These are phyloP conservation scores for Leccinum cinnamomeum DNA, from an alignment of 1,284 basidiomycete species.

Conservation along the genomic window DNA sequence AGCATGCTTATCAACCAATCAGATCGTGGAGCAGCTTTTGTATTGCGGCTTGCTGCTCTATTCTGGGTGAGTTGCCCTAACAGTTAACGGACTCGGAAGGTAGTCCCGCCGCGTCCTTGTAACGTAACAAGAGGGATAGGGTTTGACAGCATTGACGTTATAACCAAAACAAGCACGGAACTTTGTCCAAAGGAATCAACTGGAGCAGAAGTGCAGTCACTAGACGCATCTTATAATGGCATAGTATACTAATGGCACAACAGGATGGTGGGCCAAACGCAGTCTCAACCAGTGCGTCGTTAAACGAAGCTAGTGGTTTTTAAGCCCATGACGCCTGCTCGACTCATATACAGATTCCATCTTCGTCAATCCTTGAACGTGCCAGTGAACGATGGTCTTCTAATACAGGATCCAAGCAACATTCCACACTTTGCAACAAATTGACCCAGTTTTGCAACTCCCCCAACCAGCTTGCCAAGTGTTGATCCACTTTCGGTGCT, in stretches of 20 bases:
- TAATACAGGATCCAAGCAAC: not conserved
- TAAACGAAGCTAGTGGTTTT: no score
- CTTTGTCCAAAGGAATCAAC: not conserved
- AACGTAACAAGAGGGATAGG: not conserved
- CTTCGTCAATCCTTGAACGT: no score
- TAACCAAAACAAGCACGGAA: not conserved
- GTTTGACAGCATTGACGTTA: not conserved
- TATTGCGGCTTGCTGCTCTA: not conserved
- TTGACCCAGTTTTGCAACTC: not conserved
- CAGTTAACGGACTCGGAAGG: not conserved
- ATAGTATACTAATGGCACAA: no score
- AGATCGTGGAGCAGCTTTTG: not conserved
- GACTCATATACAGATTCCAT: no score
- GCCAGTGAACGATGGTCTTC: no score
- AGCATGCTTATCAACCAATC: not conserved
- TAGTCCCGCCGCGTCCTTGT: not conserved
- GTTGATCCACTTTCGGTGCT: not conserved
- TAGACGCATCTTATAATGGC: no score
- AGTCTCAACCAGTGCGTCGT: no score
- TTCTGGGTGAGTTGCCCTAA: not conserved
- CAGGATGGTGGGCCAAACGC: no score
- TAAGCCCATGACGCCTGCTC: no score
- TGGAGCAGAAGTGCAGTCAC: no score
- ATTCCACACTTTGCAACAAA: not conserved
- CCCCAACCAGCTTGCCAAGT: not conserved